These are phyloP conservation scores for Aethionema arabicum DNA, from an alignment of 345 rosid species.

Conservation along the genomic window DNA sequence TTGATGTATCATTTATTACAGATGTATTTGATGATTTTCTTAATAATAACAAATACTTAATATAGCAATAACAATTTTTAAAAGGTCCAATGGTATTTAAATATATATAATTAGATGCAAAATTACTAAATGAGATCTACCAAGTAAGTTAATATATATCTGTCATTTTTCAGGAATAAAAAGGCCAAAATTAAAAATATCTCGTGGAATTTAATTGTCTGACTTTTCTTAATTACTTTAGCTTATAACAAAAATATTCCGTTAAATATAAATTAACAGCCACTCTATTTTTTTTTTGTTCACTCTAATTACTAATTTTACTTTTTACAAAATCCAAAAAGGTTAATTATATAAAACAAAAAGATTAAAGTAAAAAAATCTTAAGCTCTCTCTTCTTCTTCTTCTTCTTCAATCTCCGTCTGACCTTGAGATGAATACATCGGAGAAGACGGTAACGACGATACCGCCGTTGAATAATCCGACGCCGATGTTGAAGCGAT, in stretches of 20 bases:
- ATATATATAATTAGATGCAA: no score
- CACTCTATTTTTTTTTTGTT: slow-evolving; percentile 5
- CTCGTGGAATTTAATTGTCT: no score
- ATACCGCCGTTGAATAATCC: slow-evolving; percentile 36
- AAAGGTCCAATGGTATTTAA: no score
- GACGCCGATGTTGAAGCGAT: slow-evolving; percentile 22
- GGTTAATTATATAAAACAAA: slow-evolving; percentile 19
- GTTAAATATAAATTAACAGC: slow-evolving; percentile 5
- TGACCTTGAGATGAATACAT: slow-evolving; percentile 23
- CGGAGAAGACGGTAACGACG: slow-evolving; percentile 41
- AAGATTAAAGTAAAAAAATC: slow-evolving; percentile 20
- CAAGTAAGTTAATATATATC: no score
- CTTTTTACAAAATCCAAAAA: slow-evolving; percentile 31
- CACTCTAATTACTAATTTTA: slow-evolving; percentile 32
- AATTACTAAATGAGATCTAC: no score
- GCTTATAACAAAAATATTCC: not conserved
- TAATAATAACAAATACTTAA: no score
- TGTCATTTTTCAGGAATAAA: no score
- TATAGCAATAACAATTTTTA: no score
- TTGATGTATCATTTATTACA: no score
- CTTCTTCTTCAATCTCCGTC: slow-evolving; percentile 42
- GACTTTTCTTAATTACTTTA: not conserved
- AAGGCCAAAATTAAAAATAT: no score
- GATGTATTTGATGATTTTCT: no score
- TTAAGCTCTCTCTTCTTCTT: slow-evolving; percentile 22